phyloP scores from a whole-genome alignment of 768 basidiomycete species.

The Mycena crocata region DNA sequence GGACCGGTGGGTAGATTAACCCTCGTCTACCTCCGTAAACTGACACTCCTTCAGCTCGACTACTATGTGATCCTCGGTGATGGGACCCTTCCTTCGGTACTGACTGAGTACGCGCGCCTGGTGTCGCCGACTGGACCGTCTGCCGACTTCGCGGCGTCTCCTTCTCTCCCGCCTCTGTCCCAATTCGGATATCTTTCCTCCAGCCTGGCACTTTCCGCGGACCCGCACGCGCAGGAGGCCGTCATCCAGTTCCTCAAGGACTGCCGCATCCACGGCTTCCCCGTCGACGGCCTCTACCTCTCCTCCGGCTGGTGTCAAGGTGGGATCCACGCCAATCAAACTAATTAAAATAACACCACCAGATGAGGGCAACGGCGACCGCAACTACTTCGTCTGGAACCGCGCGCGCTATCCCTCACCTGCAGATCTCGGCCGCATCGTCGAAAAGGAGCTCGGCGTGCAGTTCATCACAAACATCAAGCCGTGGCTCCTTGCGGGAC shows the following conservation, averaged over 20 bases:
- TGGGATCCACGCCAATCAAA: neutral
- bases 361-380: constrained; percentile 30
- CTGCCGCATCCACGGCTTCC: constrained; percentile 33
- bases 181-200: constrained; percentile 36
- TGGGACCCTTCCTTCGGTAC: constrained; percentile 32
- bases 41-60: constrained; percentile 11
- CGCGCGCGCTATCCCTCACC: constrained; percentile 32
- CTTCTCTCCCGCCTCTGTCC: constrained; percentile 32
- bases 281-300: constrained; percentile 35
- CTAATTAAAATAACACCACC: neutral
- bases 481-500: constrained; percentile 29
- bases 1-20: constrained; percentile 15
- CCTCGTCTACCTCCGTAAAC: neutral
- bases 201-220: constrained; percentile 30
- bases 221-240: constrained; percentile 31
- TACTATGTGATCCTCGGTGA: constrained; percentile 35
- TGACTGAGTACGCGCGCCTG: constrained; percentile 34
- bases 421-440: constrained; percentile 29
- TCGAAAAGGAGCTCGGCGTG: constrained; percentile 33
- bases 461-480: constrained; percentile 35
- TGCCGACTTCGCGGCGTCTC: constrained; percentile 29
- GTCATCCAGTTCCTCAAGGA: constrained; percentile 32
- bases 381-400: constrained; percentile 37
- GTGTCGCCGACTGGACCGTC: constrained; percentile 21
- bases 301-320: constrained; percentile 36